Evolutionary conservation across 176 grass and related monocot species (phyloP).

Genomic region (Dactylis glomerata): DNA sequence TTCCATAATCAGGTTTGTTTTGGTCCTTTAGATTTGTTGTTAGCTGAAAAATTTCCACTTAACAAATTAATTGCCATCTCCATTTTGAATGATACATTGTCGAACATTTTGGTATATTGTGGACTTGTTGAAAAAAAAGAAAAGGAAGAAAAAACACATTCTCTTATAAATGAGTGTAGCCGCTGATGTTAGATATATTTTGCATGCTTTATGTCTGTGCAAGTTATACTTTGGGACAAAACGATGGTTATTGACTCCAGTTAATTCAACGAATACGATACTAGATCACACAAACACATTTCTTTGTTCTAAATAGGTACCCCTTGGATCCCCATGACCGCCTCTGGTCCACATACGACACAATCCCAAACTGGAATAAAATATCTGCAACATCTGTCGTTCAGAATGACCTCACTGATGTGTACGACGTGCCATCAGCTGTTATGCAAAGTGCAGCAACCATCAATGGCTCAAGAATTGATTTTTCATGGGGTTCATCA

Average conservation of each 20-base stretch:
- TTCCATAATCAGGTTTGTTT: conserved; percentile 24
- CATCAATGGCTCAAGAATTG: conserved; percentile 14
- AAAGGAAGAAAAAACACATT: neutral
- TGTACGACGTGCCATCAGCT: conserved; percentile 38
- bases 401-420: conserved; percentile 13
- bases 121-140: neutral
- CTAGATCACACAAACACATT: neutral
- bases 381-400: conserved; percentile 34
- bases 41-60: neutral
- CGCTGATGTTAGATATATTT: neutral
- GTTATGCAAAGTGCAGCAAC: conserved; percentile 41
- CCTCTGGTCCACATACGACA: conserved; percentile 27
- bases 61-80: neutral
- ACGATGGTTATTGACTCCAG: neutral
- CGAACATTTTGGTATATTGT: neutral
- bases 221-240: neutral
- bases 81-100: neutral
- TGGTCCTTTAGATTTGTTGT: neutral
- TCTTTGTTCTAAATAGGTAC: conserved; percentile 42
- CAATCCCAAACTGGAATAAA: conserved; percentile 14
- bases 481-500: conserved; percentile 29
- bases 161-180: neutral
- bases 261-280: neutral
- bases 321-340: conserved; percentile 51
- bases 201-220: neutral